Base-by-base conservation (phyloP, 2,329 filamentous ascomycete genomes). In the Sarocladiaceae sp. region DNA sequence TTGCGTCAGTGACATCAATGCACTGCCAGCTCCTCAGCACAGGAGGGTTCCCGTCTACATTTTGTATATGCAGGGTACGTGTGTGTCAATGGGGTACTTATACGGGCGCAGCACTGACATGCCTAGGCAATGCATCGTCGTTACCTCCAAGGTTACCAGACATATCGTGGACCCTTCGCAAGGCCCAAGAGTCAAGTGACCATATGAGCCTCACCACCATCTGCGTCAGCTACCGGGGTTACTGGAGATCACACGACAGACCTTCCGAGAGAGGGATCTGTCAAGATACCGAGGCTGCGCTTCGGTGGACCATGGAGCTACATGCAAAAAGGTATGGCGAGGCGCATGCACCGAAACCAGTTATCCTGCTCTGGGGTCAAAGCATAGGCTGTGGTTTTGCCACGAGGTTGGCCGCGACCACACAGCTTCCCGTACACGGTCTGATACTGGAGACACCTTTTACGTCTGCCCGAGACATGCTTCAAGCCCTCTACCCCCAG, bases 391-490 rank as follows among this genome's bases (percentile, higher is more conserved):
- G 81, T 20, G 85, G 82, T 1, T 76, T 90, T 33, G 84, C 82
- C 11, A 81, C 80, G 13, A 80, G 76, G 42, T 71, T 82, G 2
- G 73, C 77, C 45, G 65, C 55, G 37, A 54, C 54, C 47, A 55
- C 52, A 2, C 33, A 50, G 23, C 53, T 68, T 44, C 55, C 57
- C 27, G 58, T 73, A 27, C 50, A 64, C 35, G 66, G 74, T 1
- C 49, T 91, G 42, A 68, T 91, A 10, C 69, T 91, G 2, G 86
- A 91, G 57, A 89, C 86, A 0, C 85, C 86, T 0, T 89, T 89
- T 50, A 75, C 82, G 1, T 85, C 79, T 33, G 75, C 87, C 45
- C 72, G 75, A 47, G 76, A 74, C 15, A 88, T 91, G 83, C 68
- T 91, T 5, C 65, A 76, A 33, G 79, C 77, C 1, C 61, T 91